Conservation (phyloP, 352 stramenopile genomes). For the Phytophthora brassicae region DNA sequence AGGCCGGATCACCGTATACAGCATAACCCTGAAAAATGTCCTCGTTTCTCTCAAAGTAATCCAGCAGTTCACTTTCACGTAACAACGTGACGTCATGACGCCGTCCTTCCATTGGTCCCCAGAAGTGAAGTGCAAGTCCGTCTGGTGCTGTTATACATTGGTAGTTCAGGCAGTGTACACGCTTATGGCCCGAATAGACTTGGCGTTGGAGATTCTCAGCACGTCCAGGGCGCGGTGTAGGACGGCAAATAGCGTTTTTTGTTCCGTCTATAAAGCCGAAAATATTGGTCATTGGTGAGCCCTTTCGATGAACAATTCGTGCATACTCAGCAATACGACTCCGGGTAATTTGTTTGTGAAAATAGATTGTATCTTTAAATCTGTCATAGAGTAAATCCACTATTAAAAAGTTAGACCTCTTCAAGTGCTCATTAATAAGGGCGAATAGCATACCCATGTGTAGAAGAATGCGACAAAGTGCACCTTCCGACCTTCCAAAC, state of each 20-base stretch:
- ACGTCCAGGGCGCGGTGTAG: too few relatives aligned
- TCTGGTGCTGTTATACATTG: not conserved
- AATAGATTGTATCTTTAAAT: too few relatives aligned
- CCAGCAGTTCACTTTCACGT: slow-evolving; percentile 4
- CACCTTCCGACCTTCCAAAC: not conserved
- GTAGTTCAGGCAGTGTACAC: too few relatives aligned
- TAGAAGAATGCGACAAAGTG: not conserved
- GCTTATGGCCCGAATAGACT: too few relatives aligned
- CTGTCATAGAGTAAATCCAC: too few relatives aligned
- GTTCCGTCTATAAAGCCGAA: too few relatives aligned
- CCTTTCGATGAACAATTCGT: not conserved
- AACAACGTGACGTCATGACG: slow-evolving; percentile 11
- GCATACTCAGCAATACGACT: not conserved
- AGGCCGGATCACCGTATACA: slow-evolving; percentile 12
- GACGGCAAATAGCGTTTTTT: too few relatives aligned
- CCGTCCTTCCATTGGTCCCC: slow-evolving; percentile 7
- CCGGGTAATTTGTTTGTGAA: too few relatives aligned
- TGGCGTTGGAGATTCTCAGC: too few relatives aligned
- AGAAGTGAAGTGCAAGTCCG: slow-evolving; percentile 4
- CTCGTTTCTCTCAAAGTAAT: not conserved
- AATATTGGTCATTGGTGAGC: not conserved
- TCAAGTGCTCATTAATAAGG: too few relatives aligned
- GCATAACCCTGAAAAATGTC: slow-evolving; percentile 10
- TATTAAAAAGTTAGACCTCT: too few relatives aligned
- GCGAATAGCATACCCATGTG: not conserved